Evolutionary conservation across 495 filamentous ascomycete genomes (phyloP), one percentile per base, ranked within the genome.

Genomic region (Achaetomiella virescens): DNA sequence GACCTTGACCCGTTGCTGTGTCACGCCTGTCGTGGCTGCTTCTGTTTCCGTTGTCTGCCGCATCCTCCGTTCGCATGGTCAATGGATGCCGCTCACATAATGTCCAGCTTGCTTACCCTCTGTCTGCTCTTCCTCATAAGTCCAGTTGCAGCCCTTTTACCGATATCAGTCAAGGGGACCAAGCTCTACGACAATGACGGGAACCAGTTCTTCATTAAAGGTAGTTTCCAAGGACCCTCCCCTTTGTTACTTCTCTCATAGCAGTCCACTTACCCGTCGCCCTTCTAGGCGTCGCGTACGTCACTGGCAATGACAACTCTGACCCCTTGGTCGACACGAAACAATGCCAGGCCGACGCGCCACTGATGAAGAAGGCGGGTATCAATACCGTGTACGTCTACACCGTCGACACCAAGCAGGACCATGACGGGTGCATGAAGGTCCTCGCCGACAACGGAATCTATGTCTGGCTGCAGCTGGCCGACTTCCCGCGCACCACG

Each of bases 341-440:
- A 15, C 88, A 91, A 76, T 93, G 89, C 74, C 68, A 79, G 61
- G 81, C 81, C 38, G 89, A 93, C 71, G 82, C 86, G 36, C 66
- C 70, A 25, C 75, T 86, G 52, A 91, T 93, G 87, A 71, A 85
- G 59, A 78, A 82, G 36, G 63, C 91, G 49, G 87, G 87, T 48
- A 79, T 86, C 72, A 93, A 93, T 66, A 77, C 86, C 17, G 88
- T 93, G 61, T 87, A 88, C 47, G 86, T 91, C 37, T 93, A 93
- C 70, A 88, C 89, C 64, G 87, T 90, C 50, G 85, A 90, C 61
- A 66, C 84, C 3, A 58, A 60, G 17, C 77, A 61, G 18, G 9
- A 48, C 20, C 89, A 93, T 68, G 69, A 78, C 52, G 85, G 75
- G n/a, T 87, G 84, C 63, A 87, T 88, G 84, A 67, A 69, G 2